These are phyloP conservation scores for Cyclostephanos invisitatus DNA, from an alignment of 108 stramenopile species.

Conservation along the genomic window DNA sequence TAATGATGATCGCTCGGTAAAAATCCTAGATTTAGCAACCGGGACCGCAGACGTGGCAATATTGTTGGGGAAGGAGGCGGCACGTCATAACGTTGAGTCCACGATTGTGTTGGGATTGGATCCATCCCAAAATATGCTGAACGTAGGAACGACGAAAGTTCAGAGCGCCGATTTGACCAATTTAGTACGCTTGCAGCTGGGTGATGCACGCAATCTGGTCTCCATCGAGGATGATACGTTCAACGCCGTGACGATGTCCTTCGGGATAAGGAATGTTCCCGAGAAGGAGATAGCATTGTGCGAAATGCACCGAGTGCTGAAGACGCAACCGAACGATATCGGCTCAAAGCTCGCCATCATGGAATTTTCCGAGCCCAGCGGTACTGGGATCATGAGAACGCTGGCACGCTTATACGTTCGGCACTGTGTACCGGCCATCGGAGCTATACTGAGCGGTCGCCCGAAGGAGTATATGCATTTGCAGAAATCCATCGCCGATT, in stretches of 20 bases:
- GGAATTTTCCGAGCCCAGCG: conserved; percentile 81
- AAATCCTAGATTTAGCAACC: conserved; percentile 81
- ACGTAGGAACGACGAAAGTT: conserved; percentile 73
- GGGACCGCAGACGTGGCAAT: conserved; percentile 95
- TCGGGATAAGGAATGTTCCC: conserved; percentile 92
- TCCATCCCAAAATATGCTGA: conserved; percentile 88
- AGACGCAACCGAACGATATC: conserved; percentile 10
- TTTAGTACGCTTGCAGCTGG: conserved; percentile 52
- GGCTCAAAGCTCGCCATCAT: conserved; percentile 58
- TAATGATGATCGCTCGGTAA: conserved; percentile 74
- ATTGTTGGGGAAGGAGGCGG: conserved; percentile 60
- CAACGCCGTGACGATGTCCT: conserved; percentile 92
- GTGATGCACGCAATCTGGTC: conserved; percentile 72
- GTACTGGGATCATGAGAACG: conserved; percentile 54
- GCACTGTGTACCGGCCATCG: conserved; percentile 74
- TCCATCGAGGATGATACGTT: conserved; percentile 45
- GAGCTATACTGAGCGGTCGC: conserved; percentile 71
- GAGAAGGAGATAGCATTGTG: conserved; percentile 72
- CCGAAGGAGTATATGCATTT: conserved; percentile 82
- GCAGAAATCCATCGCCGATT: conserved; percentile 81
- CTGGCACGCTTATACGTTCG: conserved; percentile 73
- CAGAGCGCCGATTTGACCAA: conserved; percentile 37
- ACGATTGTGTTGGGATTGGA: conserved; percentile 72
- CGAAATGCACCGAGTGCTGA: conserved; percentile 76
- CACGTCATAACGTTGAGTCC: conserved; percentile 7